These are phyloP conservation scores for Russula griseocarnosa DNA, from an alignment of 768 basidiomycete species.

Conservation along the genomic window DNA sequence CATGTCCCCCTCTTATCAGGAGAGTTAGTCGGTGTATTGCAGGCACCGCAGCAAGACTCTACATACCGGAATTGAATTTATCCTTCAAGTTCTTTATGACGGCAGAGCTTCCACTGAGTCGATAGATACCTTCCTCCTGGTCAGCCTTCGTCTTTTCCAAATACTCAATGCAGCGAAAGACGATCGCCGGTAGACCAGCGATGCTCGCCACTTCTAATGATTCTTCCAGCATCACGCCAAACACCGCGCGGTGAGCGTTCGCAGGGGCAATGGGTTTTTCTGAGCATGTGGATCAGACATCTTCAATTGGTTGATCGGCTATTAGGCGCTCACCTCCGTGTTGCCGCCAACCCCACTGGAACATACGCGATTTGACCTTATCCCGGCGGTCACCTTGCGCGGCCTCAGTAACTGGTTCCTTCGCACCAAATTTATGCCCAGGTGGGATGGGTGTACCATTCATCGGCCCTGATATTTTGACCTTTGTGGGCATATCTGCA, in stretches of 20 bases:
- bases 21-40: conserved; percentile 3
- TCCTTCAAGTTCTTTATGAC: conserved; percentile 93
- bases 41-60: conserved; percentile 4
- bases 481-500: conserved; percentile 54
- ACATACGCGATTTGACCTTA: conserved; percentile 88
- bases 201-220: conserved; percentile 86
- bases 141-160: conserved; percentile 92
- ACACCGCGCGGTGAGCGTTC: conserved; percentile 67
- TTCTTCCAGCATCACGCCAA: conserved; percentile 83
- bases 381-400: conserved; percentile 51
- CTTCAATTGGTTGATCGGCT: neutral
- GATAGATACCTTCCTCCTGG: conserved; percentile 96
- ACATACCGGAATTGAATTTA: conserved; percentile 81
- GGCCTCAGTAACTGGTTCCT: conserved; percentile 48
- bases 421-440: conserved; percentile 86
- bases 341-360: conserved; percentile 83
- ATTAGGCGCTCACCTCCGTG: conserved; percentile 32
- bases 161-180: conserved; percentile 94
- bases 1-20: conserved; percentile 83
- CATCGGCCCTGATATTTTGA: conserved; percentile 87
- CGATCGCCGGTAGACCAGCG: conserved; percentile 86
- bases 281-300: conserved; percentile 18
- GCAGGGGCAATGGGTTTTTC: conserved; percentile 39
- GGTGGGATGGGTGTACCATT: conserved; percentile 80
- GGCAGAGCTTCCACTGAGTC: conserved; percentile 89